Evolutionary conservation across 768 basidiomycete genomes (phyloP), one percentile per base, ranked within the genome.

Genomic region (Tylopilus felleus): DNA sequence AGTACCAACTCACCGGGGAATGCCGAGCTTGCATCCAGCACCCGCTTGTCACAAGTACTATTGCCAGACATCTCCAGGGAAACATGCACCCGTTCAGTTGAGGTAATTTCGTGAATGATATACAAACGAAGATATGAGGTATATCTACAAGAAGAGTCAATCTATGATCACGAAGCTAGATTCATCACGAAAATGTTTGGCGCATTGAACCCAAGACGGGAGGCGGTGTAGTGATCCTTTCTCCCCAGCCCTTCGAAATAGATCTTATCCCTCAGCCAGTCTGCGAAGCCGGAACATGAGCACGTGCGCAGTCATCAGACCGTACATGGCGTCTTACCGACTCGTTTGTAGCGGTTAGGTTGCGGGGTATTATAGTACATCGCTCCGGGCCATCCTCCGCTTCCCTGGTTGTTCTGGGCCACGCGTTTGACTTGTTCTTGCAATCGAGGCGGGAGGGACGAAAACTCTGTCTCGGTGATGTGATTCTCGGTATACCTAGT

Each of bases 161-260:
- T 45, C 27, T 9, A 42, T 25, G 46, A 50, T 73, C 67, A 84
- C n/a, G 75, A 69, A 12, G 75, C 74, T 38, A 88, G 58, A 51
- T 78, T 77, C 85, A 92, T 82, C 36, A 90, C 75, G 65, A 89
- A 89, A 36, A 91, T 80, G 64, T 93, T 92, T 7, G 89, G 82
- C 3, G 90, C 90, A 51, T 76, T 79, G 71, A 82, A 93, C 2
- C 90, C 90, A 27, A 93, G 80, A 7, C 88, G 79, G 9, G 74
- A 65, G 25, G 70, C 59, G 2, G 78, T 74, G 60, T 91, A 92
- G 8, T 60, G 63, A 59, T 90, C 87, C 58, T 85, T 80, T 64
- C 75, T 81, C 12, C 59, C 59, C 52, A 93, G 61, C 16, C 78
- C 76, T 54, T 92, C 89, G 54, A 92, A 90, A 67, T 77, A 89